A percentile compares a stretch with the other conserved stretches of the same genome.
Evolutionary conservation across 495 filamentous ascomycete genomes (phyloP).

Genomic region (Penicillium pancosmium): DNA sequence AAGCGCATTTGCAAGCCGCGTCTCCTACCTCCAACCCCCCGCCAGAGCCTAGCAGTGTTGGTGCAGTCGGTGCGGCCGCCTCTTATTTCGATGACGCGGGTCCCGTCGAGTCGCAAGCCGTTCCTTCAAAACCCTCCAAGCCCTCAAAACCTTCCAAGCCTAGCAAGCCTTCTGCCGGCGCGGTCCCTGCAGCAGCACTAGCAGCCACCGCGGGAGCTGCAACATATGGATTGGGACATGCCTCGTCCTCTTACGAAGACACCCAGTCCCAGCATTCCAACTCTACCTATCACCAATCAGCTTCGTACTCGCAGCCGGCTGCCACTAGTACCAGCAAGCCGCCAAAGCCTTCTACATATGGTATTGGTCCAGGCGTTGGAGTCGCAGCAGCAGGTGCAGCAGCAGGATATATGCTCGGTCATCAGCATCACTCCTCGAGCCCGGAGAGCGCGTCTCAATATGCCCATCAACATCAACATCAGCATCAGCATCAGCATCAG

Average conservation of each 20-base stretch:
- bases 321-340: constrained; percentile 23
- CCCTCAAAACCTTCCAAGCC: constrained; percentile 30
- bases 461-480: constrained; percentile 25
- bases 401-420: constrained; percentile 50
- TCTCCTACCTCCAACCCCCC: constrained; percentile 50
- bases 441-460: constrained; percentile 34
- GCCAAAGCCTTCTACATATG: constrained; percentile 24
- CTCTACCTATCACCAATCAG: not conserved
- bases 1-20: constrained; percentile 54
- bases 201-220: constrained; percentile 25
- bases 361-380: constrained; percentile 42
- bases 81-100: constrained; percentile 43
- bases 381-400: constrained; percentile 50
- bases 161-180: constrained; percentile 31
- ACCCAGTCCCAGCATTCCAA: constrained; percentile 22
- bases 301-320: constrained; percentile 26
- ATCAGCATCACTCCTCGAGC: constrained; percentile 45
- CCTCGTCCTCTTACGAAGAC: constrained; percentile 18
- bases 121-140: constrained; percentile 27
- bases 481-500: no score
- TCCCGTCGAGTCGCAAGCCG: constrained; percentile 16
- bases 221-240: constrained; percentile 31
- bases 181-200: constrained; percentile 26
- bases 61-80: constrained; percentile 54
- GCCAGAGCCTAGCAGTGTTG: constrained; percentile 54